Evolutionary conservation across 768 basidiomycete genomes (phyloP).

Genomic region (Lactarius indigo): DNA sequence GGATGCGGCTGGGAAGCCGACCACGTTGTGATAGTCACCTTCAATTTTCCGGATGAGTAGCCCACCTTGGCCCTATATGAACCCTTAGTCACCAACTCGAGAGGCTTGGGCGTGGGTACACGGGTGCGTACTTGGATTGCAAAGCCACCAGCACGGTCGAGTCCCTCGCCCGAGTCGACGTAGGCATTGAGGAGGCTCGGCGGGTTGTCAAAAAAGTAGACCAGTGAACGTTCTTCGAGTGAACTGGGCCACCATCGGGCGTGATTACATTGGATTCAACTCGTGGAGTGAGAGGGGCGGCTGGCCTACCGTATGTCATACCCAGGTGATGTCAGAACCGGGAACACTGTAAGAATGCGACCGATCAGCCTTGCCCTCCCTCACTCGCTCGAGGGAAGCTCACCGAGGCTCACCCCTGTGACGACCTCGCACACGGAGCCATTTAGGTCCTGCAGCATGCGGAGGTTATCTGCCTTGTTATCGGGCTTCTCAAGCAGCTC

Average conservation of each 20-base stretch:
- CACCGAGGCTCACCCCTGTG: constrained; percentile 83
- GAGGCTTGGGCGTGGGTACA: neutral
- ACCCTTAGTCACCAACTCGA: constrained; percentile 1
- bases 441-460: constrained; percentile 86
- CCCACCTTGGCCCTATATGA: constrained; percentile 69
- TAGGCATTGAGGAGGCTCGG: constrained; percentile 66
- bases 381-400: constrained; percentile 24
- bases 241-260: constrained; percentile 43
- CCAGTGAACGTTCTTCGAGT: constrained; percentile 78
- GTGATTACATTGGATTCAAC: neutral
- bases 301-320: constrained; percentile 59
- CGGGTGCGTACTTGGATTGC: constrained; percentile 72
- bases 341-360: constrained; percentile 49
- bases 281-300: neutral
- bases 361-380: neutral
- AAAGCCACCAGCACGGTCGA: constrained; percentile 90
- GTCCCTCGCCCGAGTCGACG: constrained; percentile 79
- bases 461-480: constrained; percentile 73
- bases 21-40: constrained; percentile 87
- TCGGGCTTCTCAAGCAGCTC: constrained; percentile 88
- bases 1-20: constrained; percentile 87
- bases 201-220: constrained; percentile 69
- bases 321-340: constrained; percentile 70
- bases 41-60: constrained; percentile 80
- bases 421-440: constrained; percentile 88